Evolutionary conservation across 495 filamentous ascomycete genomes (phyloP).

Genomic region (Amniculicola lignicola): DNA sequence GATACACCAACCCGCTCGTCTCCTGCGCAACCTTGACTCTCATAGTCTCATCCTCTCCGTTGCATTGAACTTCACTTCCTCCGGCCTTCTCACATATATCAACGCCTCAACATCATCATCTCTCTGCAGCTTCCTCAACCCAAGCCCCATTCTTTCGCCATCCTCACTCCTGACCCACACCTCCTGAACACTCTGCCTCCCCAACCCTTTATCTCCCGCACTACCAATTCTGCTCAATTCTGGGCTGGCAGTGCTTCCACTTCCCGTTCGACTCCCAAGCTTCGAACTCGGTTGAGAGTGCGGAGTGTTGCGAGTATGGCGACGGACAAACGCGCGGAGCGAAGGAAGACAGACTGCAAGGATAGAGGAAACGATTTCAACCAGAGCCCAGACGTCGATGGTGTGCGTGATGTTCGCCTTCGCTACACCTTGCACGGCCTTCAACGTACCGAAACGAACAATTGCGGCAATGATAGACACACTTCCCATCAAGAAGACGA

Average conservation of each 20-base stretch:
- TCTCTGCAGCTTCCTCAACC: not conserved
- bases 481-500: conserved; percentile 40
- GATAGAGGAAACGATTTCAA: conserved; percentile 39
- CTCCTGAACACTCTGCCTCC: not conserved
- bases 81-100: not conserved
- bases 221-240: not conserved
- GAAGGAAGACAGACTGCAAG: conserved; percentile 27
- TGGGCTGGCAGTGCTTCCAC: not conserved
- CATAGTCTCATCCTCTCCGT: not conserved
- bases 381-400: conserved; percentile 42
- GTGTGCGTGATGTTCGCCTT: conserved; percentile 41
- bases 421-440: conserved; percentile 34
- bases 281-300: not conserved
- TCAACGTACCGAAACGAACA: conserved; percentile 36
- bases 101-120: not conserved
- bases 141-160: not conserved
- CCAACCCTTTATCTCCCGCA: not conserved
- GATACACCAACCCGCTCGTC: too few species aligned
- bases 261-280: not conserved
- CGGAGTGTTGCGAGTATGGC: not conserved
- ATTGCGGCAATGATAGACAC: conserved; percentile 41
- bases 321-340: conserved; percentile 12
- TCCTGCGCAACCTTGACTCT: too few species aligned
- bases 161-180: not conserved
- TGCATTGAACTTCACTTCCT: not conserved